Evolutionary conservation across 179 eudicot species (phyloP), one percentile per base, ranked within the genome.

Genomic region (Nepenthes alata): DNA sequence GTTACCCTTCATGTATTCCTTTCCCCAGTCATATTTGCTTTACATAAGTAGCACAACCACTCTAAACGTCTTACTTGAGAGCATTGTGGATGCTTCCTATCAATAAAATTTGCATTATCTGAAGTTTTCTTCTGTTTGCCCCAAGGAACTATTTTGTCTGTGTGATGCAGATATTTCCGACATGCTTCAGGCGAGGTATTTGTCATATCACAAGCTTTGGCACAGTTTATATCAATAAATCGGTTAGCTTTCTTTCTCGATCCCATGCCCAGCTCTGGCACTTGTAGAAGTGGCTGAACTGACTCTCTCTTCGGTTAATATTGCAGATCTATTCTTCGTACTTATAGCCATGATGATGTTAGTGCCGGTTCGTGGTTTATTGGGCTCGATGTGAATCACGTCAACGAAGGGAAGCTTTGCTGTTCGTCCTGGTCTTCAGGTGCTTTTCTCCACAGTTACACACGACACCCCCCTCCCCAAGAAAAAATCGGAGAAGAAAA

Each of bases 291-390:
- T 48, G 62, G 48, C 51, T 60, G 60, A 44, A 25, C 39, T 60
- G 53, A 69, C 38, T 2, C 10, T 54, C 13, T 69, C 11, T 66
- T 25, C 47, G 34, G 36, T 61, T 59, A 52, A 47, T 45, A 63
- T 52, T 72, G 63, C 84, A 91, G 97, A 76, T 67, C 83, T 36
- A 64, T 80, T 50, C 91, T 91, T 37, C 85, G 85, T 38, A 69
- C 91, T 7, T 91, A 85, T 74, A 91, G 91, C 55, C 94, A 91
- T 67, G 97, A 91, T 66, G 97, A 91, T 72, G 76, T 88, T 37
- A 91, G 91, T 58, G 84, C 65, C 55, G 97, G 97, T 41, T 91
- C 97, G 35, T 91, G 97, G 97, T 91, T 91, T 59, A 82, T 91
- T 67, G 97, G 95, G 36, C 81, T 91, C 53, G 89, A 85, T 75